These are phyloP conservation scores for Hymenoscyphus scutula DNA, from an alignment of 2,329 filamentous ascomycete genomes.

Conservation along the genomic window DNA sequence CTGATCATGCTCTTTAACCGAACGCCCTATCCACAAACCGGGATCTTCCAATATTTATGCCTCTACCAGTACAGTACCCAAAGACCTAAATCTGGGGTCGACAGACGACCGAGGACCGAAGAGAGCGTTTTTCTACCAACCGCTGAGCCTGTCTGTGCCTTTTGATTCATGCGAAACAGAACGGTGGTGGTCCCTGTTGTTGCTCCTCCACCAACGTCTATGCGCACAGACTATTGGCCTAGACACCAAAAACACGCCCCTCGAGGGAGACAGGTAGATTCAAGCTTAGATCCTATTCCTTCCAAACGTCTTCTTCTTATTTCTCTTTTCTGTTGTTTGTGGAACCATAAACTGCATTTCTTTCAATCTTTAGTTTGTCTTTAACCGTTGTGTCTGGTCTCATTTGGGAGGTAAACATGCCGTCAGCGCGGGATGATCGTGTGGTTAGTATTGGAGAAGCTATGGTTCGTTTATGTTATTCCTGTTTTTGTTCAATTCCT, in stretches of 20 bases:
- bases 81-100: not conserved
- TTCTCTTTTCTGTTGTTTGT: not conserved
- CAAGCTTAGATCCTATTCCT: not conserved
- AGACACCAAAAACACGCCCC: not conserved
- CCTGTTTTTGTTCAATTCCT: not conserved
- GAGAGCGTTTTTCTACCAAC: not conserved
- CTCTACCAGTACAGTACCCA: too few species aligned
- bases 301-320: not conserved
- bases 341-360: not conserved
- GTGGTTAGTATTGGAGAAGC: slow-evolving; percentile 12
- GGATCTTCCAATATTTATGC: not conserved
- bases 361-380: not conserved
- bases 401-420: slow-evolving; percentile 7
- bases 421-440: not conserved
- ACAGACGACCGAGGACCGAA: slow-evolving; percentile 1
- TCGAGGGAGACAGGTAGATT: not conserved
- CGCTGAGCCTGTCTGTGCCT: slow-evolving; percentile 1
- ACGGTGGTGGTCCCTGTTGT: not conserved
- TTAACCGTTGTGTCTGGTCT: not conserved
- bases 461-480: slow-evolving; percentile 7
- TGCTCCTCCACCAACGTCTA: slow-evolving; percentile 1
- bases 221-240: slow-evolving; percentile 9
- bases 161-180: slow-evolving; percentile 12
- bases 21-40: not conserved
- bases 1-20: not conserved